Evolutionary conservation across 331 rosid genomes (phyloP), one percentile per base, ranked within the genome.

Genomic region (Ulmus americana): DNA sequence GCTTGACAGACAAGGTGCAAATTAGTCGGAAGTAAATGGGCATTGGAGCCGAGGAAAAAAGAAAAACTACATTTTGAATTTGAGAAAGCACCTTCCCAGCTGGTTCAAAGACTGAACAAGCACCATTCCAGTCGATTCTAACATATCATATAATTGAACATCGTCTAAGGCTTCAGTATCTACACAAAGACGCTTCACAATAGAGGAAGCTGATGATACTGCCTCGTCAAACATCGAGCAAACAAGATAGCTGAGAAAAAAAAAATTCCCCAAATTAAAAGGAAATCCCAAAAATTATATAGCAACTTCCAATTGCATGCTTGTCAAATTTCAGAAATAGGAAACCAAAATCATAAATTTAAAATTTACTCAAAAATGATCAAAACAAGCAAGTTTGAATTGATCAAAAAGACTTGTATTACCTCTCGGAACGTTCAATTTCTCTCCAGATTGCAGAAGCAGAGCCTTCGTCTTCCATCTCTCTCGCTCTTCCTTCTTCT

Each of bases 391-490:
- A 7, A 39, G 45, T 13, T 61, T 61, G 12, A 8, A 28, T 28
- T 28, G 35, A 3, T 28, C 35, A 28, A 28, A 28, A 28, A 55
- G 54, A 12, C 7, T 22, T 8, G 13, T 8, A 28, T 61, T 60
- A 90, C 97, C 95, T 88, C 71, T 88, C 97, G 2, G 95, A 77
- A 56, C 45, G 80, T 71, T 86, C 97, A 13, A 91, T 91, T 72
- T 83, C 73, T 51, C 75, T 70, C 96, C 96, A 91, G 44, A 78
- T 79, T 39, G 61, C 39, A 18, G 58, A 45, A 9, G 46, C 59
- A 6, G 68, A 52, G 44, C 40, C 60, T 15, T 5, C 43, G 12
- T 39, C 6, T 18, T 49, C 47, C 43, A 46, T 52, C 44, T 65
- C 54, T 8, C 22, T 7, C 22, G 2, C 7, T 28, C 35, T 28